These are phyloP conservation scores for Phytopythium delawarense DNA, from an alignment of 352 stramenopile species.

Conservation along the genomic window DNA sequence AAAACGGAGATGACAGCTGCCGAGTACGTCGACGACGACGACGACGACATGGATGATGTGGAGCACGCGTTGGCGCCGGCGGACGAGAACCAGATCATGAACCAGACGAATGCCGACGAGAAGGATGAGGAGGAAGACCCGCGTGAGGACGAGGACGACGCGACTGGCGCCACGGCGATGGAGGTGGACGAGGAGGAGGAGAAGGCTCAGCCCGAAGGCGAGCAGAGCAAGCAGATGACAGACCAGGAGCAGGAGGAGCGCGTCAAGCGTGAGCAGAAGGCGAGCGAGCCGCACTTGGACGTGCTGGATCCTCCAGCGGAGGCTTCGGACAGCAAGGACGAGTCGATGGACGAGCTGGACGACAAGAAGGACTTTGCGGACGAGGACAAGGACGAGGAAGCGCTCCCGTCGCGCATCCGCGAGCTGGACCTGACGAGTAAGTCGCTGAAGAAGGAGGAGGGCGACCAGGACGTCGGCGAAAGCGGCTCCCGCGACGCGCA, in stretches of 20 bases:
- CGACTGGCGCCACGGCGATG: slow-evolving; percentile 46
- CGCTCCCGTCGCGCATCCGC: slow-evolving; percentile 24
- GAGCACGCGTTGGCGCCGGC: slow-evolving; percentile 61
- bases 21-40: slow-evolving; percentile 65
- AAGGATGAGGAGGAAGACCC: slow-evolving; percentile 55
- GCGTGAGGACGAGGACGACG: slow-evolving; percentile 21
- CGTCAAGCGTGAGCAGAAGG: slow-evolving; percentile 6
- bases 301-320: not conserved
- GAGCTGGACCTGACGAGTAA: slow-evolving; percentile 34
- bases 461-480: slow-evolving; percentile 31
- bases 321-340: slow-evolving; percentile 14
- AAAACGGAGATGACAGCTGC: slow-evolving; percentile 41
- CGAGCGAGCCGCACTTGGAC: not conserved
- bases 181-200: slow-evolving; percentile 62
- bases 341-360: slow-evolving; percentile 12
- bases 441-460: slow-evolving; percentile 15
- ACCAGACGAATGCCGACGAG: slow-evolving; percentile 42
- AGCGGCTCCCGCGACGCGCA: slow-evolving; percentile 25
- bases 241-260: slow-evolving; percentile 15
- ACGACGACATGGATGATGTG: slow-evolving; percentile 58
- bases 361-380: slow-evolving; percentile 29
- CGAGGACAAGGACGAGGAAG: slow-evolving; percentile 26
- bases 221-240: slow-evolving; percentile 27
- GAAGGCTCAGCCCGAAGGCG: slow-evolving; percentile 8
- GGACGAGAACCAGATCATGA: slow-evolving; percentile 67